Percentiles rank a stretch among this genome's conserved stretches.
Conservation (phyloP, 176 grass and related monocot species). For the Echinochloa phyllopogon region DNA sequence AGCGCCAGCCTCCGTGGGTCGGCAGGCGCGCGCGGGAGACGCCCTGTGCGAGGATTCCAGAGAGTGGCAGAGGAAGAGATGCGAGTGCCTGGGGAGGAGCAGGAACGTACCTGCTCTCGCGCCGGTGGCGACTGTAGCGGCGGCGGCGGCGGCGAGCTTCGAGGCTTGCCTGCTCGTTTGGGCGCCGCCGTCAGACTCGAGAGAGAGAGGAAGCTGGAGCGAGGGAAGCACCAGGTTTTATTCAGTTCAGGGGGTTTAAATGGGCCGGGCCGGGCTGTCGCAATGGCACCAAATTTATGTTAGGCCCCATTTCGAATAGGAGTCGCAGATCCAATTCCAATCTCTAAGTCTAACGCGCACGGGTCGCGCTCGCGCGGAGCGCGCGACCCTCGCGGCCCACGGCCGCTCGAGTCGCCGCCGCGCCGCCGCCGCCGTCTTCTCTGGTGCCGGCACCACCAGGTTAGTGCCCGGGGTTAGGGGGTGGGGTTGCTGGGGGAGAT, state of each 20-base stretch:
- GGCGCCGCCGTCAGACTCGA: slow-evolving; percentile 40
- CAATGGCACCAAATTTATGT: too few relatives aligned
- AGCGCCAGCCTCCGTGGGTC: background rate
- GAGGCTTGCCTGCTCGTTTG: slow-evolving; percentile 27
- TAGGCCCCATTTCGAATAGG: too few relatives aligned
- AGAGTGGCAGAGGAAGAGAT: background rate
- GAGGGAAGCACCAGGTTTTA: slow-evolving; percentile 48
- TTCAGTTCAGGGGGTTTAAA: slow-evolving; percentile 32
- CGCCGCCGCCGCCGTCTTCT: too few relatives aligned
- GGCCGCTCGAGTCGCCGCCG: too few relatives aligned
- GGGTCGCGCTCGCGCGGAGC: too few relatives aligned
- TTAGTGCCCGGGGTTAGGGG: too few relatives aligned
- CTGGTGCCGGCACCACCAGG: too few relatives aligned
- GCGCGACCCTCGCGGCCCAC: too few relatives aligned
- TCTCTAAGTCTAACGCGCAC: too few relatives aligned
- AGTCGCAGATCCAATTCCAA: too few relatives aligned
- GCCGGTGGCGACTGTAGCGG: background rate
- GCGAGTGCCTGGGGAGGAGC: background rate
- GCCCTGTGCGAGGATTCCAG: background rate
- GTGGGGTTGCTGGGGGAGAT: too few relatives aligned
- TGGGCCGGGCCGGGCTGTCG: slow-evolving; percentile 36
- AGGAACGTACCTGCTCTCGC: background rate
- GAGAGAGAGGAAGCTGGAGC: background rate
- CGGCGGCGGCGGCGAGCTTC: slow-evolving; percentile 23
- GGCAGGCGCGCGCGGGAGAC: background rate